A percentile compares a stretch with the other conserved stretches of the same genome.
These are phyloP conservation scores for Plenodomus biglobosus DNA, from an alignment of 2,329 filamentous ascomycete species.

Conservation along the genomic window DNA sequence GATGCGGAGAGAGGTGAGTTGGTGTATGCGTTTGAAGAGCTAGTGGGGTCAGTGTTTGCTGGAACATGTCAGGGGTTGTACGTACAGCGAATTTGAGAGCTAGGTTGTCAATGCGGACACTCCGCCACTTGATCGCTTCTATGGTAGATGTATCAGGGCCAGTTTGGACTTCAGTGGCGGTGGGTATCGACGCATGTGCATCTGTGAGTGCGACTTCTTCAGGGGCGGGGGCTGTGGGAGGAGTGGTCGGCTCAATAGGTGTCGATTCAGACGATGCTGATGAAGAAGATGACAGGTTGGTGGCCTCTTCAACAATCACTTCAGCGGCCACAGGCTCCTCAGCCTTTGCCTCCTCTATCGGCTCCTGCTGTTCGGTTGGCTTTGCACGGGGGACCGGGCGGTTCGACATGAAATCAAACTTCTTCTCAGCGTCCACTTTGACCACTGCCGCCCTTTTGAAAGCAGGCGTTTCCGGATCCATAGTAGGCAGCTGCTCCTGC, in stretches of 20 bases:
- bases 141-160: not conserved
- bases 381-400: slow-evolving; percentile 34
- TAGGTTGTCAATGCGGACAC: slow-evolving; percentile 31
- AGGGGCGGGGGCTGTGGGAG: too few relatives aligned
- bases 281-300: not conserved
- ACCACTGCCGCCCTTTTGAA: slow-evolving; percentile 30
- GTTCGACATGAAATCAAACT: slow-evolving; percentile 44
- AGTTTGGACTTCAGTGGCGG: not conserved
- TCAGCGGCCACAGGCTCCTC: slow-evolving; percentile 39
- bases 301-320: slow-evolving; percentile 4
- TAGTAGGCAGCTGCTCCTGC: slow-evolving; percentile 18
- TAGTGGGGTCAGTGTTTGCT: slow-evolving; percentile 42
- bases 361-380: slow-evolving; percentile 20
- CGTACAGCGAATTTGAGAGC: slow-evolving; percentile 43
- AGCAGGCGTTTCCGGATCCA: slow-evolving; percentile 32
- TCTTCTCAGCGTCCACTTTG: slow-evolving; percentile 32
- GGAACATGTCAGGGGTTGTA: not conserved
- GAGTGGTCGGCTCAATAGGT: not conserved
- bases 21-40: slow-evolving; percentile 78
- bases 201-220: not conserved
- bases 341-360: slow-evolving; percentile 22
- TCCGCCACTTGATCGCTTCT: slow-evolving; percentile 27
- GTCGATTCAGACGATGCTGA: not conserved
- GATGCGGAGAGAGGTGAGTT: slow-evolving; percentile 76
- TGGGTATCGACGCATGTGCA: not conserved